Evolutionary conservation across 2,329 filamentous ascomycete genomes (phyloP).

Genomic region (Fusarium heterosporum): DNA sequence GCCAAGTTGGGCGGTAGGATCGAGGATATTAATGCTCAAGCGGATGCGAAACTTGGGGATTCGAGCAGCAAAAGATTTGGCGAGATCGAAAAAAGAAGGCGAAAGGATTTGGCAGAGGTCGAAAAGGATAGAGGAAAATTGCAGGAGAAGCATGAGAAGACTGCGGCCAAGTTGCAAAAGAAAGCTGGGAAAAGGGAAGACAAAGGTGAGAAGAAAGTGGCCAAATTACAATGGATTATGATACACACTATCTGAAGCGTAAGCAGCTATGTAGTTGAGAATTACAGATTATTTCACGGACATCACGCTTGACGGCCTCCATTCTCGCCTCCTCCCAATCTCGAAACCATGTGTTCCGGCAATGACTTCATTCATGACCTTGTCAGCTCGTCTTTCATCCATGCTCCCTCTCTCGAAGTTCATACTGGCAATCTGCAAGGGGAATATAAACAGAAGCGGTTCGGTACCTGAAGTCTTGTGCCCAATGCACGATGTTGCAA

Average conservation of each 20-base stretch:
- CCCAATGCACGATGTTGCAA: conserved; percentile 1
- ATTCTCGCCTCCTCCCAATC: conserved; percentile 18
- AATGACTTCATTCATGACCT: conserved; percentile 21
- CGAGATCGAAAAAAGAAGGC: conserved; percentile 6
- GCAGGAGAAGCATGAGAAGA: conserved; percentile 1
- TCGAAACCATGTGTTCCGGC: conserved; percentile 22
- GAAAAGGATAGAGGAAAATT: conserved; percentile 5
- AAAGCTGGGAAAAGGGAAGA: conserved; percentile 5
- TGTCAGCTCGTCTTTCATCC: conserved; percentile 14
- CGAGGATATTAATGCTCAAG: background rate
- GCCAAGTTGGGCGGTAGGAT: conserved; percentile 4
- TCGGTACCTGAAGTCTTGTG: background rate
- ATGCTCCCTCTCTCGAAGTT: conserved; percentile 1
- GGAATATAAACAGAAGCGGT: conserved; percentile 18
- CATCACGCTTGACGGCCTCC: background rate
- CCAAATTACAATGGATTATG: conserved; percentile 24
- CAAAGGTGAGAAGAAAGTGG: conserved; percentile 21
- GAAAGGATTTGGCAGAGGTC: conserved; percentile 6
- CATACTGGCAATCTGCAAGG: conserved; percentile 15
- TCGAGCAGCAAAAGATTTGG: background rate
- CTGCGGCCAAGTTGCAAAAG: background rate
- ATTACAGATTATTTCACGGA: background rate
- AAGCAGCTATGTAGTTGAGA: background rate
- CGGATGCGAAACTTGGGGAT: background rate
- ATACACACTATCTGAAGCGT: background rate